Evolutionary conservation across 2,329 filamentous ascomycete species (phyloP), one percentile per base, ranked within the genome.

Genomic region (Elsinoe batatas): DNA sequence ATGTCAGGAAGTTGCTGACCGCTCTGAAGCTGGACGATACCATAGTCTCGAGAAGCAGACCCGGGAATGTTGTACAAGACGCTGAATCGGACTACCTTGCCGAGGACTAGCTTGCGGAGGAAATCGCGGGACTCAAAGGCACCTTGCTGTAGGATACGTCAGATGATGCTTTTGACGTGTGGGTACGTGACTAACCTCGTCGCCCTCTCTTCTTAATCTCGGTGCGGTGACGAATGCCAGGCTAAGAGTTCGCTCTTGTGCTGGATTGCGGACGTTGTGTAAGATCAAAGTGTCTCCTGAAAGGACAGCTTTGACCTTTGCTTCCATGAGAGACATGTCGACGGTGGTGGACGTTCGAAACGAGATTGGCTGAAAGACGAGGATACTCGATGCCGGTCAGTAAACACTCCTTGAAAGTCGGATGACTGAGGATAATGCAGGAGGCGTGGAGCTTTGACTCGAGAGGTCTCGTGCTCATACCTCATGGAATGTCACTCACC

Each of bases 101-200:
- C 91, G 56, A 97, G 86, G 38, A 85, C 79, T 53, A 91, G 77
- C 62, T 85, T 84, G 65, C 93, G 87, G 59, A 98, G 80, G 69
- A 87, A 93, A 72, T 98, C 93, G 67, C 93, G 88, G 58, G 93
- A 95, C 72, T 93, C 86, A 72, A 96, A 98, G 57, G 88, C 90
- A 67, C 87, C 94, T 36, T 86, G 84, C 79, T 81, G 64, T 30
- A 38, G 72, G 62, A 53, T 62, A 59, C 56, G 65, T 64, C 47
- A 69, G 59, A 54, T 6, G 6, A 33, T 46, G 3, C 3, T 32
- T 7, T 17, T 32, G 42, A 36, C 13, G 4, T 35, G 22, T 20
- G 36, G 53, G 57, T 56, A 61, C 11, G 40, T 54, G 12, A 20
- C 58, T 53, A 64, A 82, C 79, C 74, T 96, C 91, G 66, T 96